phyloP scores from a whole-genome alignment of 2,329 filamentous ascomycete species.

The Venturia aucupariae region DNA sequence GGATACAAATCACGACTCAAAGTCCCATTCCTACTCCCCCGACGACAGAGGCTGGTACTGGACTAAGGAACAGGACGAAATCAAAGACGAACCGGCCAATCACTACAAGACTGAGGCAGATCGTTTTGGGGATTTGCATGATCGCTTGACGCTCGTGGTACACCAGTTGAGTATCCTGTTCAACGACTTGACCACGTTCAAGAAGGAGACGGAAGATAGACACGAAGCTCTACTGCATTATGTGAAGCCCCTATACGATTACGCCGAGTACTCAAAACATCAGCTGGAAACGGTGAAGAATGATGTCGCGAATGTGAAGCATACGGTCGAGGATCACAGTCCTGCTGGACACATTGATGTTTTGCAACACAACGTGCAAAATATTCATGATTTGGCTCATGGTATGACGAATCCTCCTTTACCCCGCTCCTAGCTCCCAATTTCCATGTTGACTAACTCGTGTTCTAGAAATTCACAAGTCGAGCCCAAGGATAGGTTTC shows the following conservation, averaged over 20 bases:
- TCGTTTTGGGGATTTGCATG: slow-evolving; percentile 79
- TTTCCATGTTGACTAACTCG: background rate
- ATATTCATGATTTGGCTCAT: background rate
- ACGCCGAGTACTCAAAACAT: slow-evolving; percentile 4
- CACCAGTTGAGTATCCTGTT: slow-evolving; percentile 59
- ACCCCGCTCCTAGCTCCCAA: background rate
- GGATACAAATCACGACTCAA: background rate
- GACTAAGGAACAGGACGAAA: slow-evolving; percentile 7
- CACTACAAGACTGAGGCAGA: slow-evolving; percentile 36
- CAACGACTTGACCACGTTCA: slow-evolving; percentile 44
- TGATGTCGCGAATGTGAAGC: background rate
- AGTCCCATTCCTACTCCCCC: background rate
- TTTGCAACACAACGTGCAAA: background rate
- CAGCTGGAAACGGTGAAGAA: background rate
- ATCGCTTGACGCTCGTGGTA: slow-evolving; percentile 65
- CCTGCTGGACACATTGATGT: background rate
- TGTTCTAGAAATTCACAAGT: slow-evolving; percentile 21
- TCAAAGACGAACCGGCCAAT: slow-evolving; percentile 26
- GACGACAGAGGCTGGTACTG: slow-evolving; percentile 9
- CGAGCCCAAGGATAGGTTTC: slow-evolving; percentile 41
- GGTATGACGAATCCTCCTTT: background rate
- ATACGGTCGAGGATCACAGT: background rate
- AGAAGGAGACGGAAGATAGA: slow-evolving; percentile 45
- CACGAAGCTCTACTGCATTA: slow-evolving; percentile 42
- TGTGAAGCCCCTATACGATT: slow-evolving; percentile 3